Conservation (phyloP, 352 stramenopile species). For the Globisporangium parvum region DNA sequence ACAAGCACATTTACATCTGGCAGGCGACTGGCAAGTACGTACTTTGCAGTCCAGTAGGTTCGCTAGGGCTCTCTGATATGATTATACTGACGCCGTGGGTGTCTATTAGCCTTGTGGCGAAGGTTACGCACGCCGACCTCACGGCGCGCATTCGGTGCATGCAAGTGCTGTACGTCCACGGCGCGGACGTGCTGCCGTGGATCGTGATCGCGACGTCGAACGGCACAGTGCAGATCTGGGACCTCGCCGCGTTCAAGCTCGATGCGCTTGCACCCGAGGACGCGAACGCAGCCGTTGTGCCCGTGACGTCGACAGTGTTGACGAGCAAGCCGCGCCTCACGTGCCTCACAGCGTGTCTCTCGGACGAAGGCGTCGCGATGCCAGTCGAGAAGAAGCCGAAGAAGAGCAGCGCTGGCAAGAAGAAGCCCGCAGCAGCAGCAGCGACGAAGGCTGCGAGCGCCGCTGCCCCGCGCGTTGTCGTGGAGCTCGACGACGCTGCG, state of each 20-base stretch:
- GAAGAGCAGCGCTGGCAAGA: constrained; percentile 13
- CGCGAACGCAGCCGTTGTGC: constrained; percentile 45
- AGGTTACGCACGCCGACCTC: constrained; percentile 58
- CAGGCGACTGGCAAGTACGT: constrained; percentile 65
- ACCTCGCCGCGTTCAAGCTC: constrained; percentile 57
- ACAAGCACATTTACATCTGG: constrained; percentile 83
- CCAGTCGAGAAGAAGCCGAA: constrained; percentile 28
- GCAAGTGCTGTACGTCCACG: constrained; percentile 62
- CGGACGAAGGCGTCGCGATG: constrained; percentile 16
- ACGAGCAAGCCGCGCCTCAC: constrained; percentile 73
- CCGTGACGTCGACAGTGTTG: constrained; percentile 53
- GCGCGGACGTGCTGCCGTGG: constrained; percentile 50
- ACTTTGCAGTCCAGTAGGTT: not conserved
- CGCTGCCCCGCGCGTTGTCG: constrained; percentile 50
- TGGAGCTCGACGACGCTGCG: constrained; percentile 43
- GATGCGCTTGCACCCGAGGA: constrained; percentile 42
- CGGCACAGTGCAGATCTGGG: constrained; percentile 75
- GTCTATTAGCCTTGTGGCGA: constrained; percentile 35
- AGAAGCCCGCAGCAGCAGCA: constrained; percentile 27
- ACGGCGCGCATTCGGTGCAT: constrained; percentile 68
- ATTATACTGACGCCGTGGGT: not conserved
- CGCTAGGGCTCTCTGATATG: too few species aligned
- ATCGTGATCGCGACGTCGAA: constrained; percentile 74
- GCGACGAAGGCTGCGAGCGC: constrained; percentile 20
- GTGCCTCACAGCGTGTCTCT: constrained; percentile 60